phyloP scores from a whole-genome alignment of 441 rosid species.

The Kokia cookei region DNA sequence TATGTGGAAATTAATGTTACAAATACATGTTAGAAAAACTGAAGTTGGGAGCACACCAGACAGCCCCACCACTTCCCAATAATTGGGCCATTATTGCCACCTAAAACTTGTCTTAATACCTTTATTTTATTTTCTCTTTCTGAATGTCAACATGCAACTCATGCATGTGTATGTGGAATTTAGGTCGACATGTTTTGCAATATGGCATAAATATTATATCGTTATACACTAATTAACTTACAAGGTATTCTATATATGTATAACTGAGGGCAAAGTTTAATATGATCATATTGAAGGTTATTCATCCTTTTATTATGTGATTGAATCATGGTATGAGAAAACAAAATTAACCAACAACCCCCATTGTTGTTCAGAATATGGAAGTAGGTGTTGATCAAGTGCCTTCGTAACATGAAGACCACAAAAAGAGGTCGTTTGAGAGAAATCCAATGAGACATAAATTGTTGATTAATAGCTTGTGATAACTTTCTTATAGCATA shows the following conservation, averaged over 20 bases:
- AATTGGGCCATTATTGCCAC: constrained; percentile 53
- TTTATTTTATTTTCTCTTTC: not conserved
- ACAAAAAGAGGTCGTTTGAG: too few relatives aligned
- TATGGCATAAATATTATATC: not conserved
- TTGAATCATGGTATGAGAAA: not conserved
- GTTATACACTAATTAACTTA: not conserved
- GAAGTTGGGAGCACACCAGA: constrained; percentile 19
- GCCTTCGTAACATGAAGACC: too few relatives aligned
- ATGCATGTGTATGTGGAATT: not conserved
- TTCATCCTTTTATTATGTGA: not conserved
- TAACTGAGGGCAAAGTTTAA: not conserved
- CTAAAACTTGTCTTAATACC: constrained; percentile 29
- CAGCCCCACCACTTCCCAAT: constrained; percentile 32
- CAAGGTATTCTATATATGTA: not conserved
- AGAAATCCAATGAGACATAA: too few relatives aligned
- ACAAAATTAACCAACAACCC: too few relatives aligned
- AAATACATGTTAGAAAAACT: constrained; percentile 5
- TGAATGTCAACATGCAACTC: not conserved
- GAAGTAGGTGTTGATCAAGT: too few relatives aligned
- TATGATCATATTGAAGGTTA: not conserved
- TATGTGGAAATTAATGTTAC: constrained; percentile 20
- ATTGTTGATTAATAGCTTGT: too few relatives aligned
- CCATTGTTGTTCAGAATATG: too few relatives aligned
- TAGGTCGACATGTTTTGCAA: not conserved
- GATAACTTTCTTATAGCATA: too few relatives aligned